phyloP scores from a whole-genome alignment of 202 grass and related monocot species.

The Schoenoplectus triqueter region DNA sequence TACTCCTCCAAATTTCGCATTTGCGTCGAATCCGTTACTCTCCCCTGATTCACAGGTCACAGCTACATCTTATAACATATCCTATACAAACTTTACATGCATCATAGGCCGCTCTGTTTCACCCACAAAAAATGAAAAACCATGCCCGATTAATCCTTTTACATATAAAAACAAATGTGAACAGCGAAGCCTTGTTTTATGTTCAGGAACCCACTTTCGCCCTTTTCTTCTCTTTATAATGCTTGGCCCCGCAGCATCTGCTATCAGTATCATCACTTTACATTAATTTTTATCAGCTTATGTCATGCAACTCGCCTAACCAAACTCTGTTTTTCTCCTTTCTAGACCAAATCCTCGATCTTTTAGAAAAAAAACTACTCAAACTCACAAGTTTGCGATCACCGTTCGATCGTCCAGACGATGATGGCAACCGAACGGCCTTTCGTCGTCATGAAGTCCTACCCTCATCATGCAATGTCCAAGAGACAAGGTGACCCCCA shows the following conservation, averaged over 20 bases:
- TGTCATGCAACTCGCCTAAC: constrained; percentile 25
- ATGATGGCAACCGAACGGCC: constrained; percentile 35
- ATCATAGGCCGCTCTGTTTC: constrained; percentile 47
- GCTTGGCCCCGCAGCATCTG: constrained; percentile 8
- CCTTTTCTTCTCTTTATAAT: background rate
- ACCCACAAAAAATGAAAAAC: constrained; percentile 44
- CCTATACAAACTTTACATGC: constrained; percentile 94
- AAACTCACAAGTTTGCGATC: constrained; percentile 34
- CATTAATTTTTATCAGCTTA: background rate
- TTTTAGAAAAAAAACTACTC: constrained; percentile 30
- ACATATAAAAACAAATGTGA: constrained; percentile 61
- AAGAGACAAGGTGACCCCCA: constrained; percentile 72
- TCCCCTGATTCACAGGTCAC: constrained; percentile 35
- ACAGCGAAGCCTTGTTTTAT: constrained; percentile 24
- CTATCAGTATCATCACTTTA: background rate
- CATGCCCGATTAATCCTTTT: constrained; percentile 52
- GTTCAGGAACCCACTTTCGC: background rate
- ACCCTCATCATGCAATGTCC: constrained; percentile 87
- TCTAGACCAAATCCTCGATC: constrained; percentile 36
- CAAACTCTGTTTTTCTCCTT: constrained; percentile 39
- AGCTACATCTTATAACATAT: constrained; percentile 44
- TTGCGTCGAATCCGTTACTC: constrained; percentile 19
- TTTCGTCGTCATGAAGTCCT: constrained; percentile 60
- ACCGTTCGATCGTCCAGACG: constrained; percentile 37
- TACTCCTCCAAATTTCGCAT: constrained; percentile 36